These are phyloP conservation scores for Kandelia obovata DNA, from an alignment of 345 rosid genomes.

Conservation along the genomic window DNA sequence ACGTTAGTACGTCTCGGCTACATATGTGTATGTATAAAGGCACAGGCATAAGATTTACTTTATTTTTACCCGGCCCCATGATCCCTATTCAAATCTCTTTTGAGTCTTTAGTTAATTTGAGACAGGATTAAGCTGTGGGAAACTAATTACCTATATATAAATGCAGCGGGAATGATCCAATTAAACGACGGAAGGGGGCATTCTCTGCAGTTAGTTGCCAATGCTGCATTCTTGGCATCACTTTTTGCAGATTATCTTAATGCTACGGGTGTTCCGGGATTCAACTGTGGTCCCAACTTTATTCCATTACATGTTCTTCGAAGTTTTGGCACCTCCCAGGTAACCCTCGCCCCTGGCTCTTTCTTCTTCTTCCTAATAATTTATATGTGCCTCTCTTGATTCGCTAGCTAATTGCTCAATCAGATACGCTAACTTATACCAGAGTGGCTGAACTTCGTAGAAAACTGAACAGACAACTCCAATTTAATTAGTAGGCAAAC, in stretches of 20 bases:
- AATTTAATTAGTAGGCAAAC: too few species aligned
- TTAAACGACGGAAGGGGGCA: constrained; percentile 55
- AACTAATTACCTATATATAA: too few species aligned
- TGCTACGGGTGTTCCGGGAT: constrained; percentile 59
- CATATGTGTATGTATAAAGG: background rate
- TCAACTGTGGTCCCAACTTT: constrained; percentile 47
- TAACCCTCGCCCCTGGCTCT: too few species aligned
- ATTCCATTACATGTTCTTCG: too few species aligned
- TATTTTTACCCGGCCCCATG: background rate
- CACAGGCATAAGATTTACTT: background rate
- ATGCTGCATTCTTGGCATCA: constrained; percentile 73
- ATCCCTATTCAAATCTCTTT: background rate
- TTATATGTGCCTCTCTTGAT: background rate
- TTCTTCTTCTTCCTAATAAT: background rate
- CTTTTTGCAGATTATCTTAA: constrained; percentile 73
- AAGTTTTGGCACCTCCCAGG: too few species aligned
- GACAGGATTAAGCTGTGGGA: too few species aligned
- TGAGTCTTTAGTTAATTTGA: background rate
- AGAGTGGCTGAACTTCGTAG: too few species aligned
- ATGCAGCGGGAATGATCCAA: constrained; percentile 65
- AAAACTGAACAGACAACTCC: too few species aligned
- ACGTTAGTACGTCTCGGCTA: background rate
- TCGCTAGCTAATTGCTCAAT: too few species aligned
- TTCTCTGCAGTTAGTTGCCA: constrained; percentile 58
- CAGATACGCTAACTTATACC: too few species aligned